A percentile compares a stretch with the other conserved stretches of the same genome.
These are phyloP conservation scores for Helianthus tuberosus DNA, from an alignment of 129 eudicot species.

Conservation along the genomic window DNA sequence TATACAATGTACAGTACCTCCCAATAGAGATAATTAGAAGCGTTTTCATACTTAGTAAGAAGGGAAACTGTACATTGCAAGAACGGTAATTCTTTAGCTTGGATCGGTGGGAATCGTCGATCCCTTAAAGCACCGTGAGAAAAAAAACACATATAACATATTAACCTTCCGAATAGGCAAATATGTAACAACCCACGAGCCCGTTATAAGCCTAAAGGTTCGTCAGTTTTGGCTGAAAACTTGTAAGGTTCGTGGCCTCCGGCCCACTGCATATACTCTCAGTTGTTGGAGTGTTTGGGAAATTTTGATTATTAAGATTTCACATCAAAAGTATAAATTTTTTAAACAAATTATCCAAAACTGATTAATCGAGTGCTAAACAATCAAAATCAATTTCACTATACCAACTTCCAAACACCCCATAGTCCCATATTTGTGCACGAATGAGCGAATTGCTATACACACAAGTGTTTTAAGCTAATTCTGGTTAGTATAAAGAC, in stretches of 20 bases:
- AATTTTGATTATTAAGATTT: no score
- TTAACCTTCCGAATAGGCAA: slow-evolving; percentile 11
- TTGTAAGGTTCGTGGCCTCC: no score
- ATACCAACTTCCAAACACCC: not conserved
- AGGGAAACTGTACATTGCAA: slow-evolving; percentile 89
- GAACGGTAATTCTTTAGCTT: slow-evolving; percentile 78
- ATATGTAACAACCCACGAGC: not conserved
- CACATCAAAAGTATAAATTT: no score
- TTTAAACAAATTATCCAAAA: not conserved
- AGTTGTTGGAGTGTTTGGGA: no score
- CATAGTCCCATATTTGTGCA: not conserved
- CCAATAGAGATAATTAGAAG: slow-evolving; percentile 78
- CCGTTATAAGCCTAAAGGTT: not conserved
- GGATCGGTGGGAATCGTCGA: no score
- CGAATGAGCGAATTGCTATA: not conserved
- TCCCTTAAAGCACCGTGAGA: slow-evolving; percentile 73
- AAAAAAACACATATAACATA: not conserved
- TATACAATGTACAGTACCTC: slow-evolving; percentile 83
- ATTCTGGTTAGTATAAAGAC: slow-evolving; percentile 19
- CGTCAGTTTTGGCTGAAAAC: not conserved
- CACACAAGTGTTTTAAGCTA: not conserved
- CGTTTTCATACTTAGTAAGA: slow-evolving; percentile 82
- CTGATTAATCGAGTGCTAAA: not conserved
- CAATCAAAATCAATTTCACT: not conserved
- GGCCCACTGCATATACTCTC: no score